Percentiles rank a stretch among this genome's conserved stretches.
phyloP scores from a whole-genome alignment of 805 yeast species.

The Torulaspora maleeae region DNA sequence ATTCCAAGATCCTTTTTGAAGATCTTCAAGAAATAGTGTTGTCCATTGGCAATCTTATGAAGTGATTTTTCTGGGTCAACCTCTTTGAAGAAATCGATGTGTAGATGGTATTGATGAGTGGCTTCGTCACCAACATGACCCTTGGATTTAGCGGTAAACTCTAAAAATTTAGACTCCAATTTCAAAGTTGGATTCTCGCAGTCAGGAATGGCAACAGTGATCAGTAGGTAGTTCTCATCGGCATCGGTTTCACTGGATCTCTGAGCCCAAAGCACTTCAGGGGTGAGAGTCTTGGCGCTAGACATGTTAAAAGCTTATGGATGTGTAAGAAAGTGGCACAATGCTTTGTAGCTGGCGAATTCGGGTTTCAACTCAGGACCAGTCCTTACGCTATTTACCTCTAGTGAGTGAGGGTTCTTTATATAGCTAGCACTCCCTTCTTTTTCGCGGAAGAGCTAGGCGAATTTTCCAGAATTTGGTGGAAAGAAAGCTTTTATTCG shows the following conservation, averaged over 20 bases:
- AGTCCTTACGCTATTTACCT: too few relatives aligned
- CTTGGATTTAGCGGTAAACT: constrained; percentile 40
- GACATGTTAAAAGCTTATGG: constrained; percentile 1
- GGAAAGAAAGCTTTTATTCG: not conserved
- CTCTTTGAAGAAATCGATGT: constrained; percentile 70
- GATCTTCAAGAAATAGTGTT: constrained; percentile 52
- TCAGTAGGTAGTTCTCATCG: constrained; percentile 65
- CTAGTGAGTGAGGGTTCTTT: not conserved
- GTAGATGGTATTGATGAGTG: constrained; percentile 50
- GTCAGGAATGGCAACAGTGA: constrained; percentile 73
- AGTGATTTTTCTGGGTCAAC: constrained; percentile 63
- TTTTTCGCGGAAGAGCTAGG: constrained; percentile 4
- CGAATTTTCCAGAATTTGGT: constrained; percentile 9
- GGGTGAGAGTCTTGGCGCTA: constrained; percentile 24
- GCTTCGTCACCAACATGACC: constrained; percentile 44
- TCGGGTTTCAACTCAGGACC: too few relatives aligned
- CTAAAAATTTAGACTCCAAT: constrained; percentile 51
- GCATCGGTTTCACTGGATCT: constrained; percentile 75
- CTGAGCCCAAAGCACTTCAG: constrained; percentile 90
- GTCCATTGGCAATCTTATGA: constrained; percentile 49
- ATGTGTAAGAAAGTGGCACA: not conserved
- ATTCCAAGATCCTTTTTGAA: constrained; percentile 64
- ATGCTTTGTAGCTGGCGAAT: not conserved
- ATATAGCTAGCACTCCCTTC: constrained; percentile 5
- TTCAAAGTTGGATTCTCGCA: constrained; percentile 58